Evolutionary conservation across 305 asterid species (phyloP), one percentile per base, ranked within the genome.

Genomic region (Galium porrigens): DNA sequence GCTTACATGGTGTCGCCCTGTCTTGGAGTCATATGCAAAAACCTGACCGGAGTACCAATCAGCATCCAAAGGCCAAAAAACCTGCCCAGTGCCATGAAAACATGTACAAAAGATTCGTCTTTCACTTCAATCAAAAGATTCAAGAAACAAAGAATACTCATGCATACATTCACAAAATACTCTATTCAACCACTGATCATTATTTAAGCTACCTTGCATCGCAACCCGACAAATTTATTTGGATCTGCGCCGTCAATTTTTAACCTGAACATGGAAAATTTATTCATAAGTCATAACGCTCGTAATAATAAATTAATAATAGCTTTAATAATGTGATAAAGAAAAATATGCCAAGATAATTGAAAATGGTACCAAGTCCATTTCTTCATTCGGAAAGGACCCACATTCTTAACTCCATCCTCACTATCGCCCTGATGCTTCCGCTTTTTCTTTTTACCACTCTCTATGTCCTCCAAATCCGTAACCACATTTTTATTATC

Each of bases 51-150:
- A 30, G 78, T 90, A 94, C 99, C 99, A 94, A 71, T 74, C 80
- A 65, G 91, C 97, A 82, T 90, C 99, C 80, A 94, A 74, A 25
- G 99, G 99, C 99, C 99, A 94, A 76, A 74, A 87, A 6, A 88
- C 89, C 99, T 94, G 86, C 73, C 51, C 72, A 79, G 62, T 60
- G 56, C 67, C 53, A 65, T 60, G 65, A 42, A 70, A 58, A 52
- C 53, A 56, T 22, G 17, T 5, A 9, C 9, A 42, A n/a, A 3
- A 33, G 33, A 44, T 15, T 44, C 14, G 17, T 36, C 66, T 56
- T n/a, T 2, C 3, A 20, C 17, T 12, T 61, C 68, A 41, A 46
- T 39, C 32, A 18, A 52, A 9, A 53, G 18, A n/a, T 59, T n/a
- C n/a, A 27, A 55, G 20, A 32, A 15, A 29, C 8, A 30, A 27